Evolutionary conservation across 1,284 basidiomycete genomes (phyloP).

Genomic region (Cutaneotrichosporon sp.): DNA sequence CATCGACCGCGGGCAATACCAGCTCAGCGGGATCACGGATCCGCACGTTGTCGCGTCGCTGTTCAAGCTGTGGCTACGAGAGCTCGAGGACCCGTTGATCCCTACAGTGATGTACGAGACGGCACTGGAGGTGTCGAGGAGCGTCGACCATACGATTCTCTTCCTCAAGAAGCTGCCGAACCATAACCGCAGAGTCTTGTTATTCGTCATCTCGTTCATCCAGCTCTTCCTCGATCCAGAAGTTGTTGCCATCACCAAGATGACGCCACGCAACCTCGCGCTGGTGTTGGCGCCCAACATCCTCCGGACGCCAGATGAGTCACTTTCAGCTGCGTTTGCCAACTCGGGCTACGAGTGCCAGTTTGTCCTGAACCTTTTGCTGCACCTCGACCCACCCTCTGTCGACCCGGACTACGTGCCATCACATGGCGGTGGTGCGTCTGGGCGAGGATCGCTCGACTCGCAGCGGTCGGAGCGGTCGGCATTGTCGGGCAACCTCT

Average conservation of each 20-base stretch:
- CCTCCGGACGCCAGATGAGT: constrained; percentile 74
- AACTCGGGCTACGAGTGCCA: constrained; percentile 85
- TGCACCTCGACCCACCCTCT: constrained; percentile 71
- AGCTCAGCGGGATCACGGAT: constrained; percentile 71
- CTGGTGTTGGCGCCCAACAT: constrained; percentile 87
- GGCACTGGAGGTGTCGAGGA: constrained; percentile 59
- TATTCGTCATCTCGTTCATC: constrained; percentile 83
- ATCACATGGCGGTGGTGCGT: constrained; percentile 20
- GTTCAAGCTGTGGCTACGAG: constrained; percentile 87
- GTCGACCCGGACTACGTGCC: constrained; percentile 66
- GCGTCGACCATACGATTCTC: constrained; percentile 66
- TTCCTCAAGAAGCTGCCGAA: constrained; percentile 75
- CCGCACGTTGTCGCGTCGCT: constrained; percentile 82
- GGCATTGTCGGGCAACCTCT: background rate
- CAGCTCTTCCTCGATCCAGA: constrained; percentile 79
- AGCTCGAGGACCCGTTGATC: constrained; percentile 81
- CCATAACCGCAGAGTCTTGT: constrained; percentile 75
- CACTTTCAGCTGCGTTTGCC: constrained; percentile 78
- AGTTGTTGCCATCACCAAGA: constrained; percentile 72
- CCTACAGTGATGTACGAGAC: constrained; percentile 72
- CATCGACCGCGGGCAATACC: constrained; percentile 87
- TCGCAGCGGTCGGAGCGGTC: constrained; percentile 3
- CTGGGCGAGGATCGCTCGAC: constrained; percentile 12
- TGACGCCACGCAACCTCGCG: constrained; percentile 61
- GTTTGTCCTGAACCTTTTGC: constrained; percentile 77